Evolutionary conservation across 306 rosid genomes (phyloP).

Genomic region (Glycine soja): DNA sequence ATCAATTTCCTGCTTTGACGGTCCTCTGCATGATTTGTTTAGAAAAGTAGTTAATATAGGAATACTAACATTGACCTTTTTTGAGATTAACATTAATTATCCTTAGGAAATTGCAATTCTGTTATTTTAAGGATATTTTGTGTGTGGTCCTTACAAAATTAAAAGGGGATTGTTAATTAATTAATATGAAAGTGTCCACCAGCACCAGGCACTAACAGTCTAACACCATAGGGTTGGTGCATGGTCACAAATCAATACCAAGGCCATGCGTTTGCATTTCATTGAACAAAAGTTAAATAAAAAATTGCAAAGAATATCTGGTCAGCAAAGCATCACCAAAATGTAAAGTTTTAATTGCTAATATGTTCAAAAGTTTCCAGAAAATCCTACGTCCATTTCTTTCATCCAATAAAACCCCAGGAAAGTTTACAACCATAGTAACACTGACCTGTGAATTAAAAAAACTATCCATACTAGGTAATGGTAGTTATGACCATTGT

Average conservation of each 20-base stretch:
- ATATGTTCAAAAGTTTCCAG: neutral
- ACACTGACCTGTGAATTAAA: too few species aligned
- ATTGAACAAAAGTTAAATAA: neutral
- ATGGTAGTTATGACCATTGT: too few species aligned
- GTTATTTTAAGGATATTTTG: neutral
- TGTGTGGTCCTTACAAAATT: neutral
- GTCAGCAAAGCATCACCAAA: neutral
- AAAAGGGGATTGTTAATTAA: neutral
- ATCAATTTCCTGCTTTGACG: conserved; percentile 62
- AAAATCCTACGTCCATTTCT: neutral
- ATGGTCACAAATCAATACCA: neutral
- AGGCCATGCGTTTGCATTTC: neutral
- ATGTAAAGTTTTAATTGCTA: neutral
- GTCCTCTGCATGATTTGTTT: conserved; percentile 45
- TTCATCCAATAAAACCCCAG: neutral
- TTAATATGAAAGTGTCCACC: neutral
- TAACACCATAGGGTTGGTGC: neutral
- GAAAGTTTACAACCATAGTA: neutral
- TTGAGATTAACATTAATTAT: neutral
- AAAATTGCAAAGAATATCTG: neutral
- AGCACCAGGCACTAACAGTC: neutral
- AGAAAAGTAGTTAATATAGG: neutral
- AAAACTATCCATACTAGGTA: too few species aligned
- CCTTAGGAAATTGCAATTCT: neutral
- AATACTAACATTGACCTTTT: neutral